Conservation (phyloP, 306 rosid genomes). For the Castanea mollissima region DNA sequence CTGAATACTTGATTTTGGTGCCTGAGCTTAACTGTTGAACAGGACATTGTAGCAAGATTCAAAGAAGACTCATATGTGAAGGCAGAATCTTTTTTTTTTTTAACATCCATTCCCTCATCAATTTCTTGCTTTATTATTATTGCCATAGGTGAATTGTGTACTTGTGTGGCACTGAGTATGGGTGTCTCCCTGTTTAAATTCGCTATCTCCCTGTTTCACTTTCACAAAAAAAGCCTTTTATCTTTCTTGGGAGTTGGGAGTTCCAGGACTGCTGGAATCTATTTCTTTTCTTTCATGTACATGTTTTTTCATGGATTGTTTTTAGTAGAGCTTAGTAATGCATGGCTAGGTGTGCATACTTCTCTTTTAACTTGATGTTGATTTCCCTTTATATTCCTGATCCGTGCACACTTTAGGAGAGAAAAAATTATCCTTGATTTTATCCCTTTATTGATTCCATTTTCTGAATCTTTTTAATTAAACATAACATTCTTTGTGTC, state of each 20-base stretch:
- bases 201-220: background rate
- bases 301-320: background rate
- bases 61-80: background rate
- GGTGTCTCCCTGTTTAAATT: background rate
- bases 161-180: background rate
- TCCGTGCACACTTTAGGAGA: background rate
- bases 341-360: background rate
- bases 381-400: background rate
- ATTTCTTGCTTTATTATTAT: background rate
- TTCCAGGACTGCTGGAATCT: background rate
- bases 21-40: background rate
- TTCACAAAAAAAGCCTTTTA: background rate
- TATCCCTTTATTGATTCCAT: background rate
- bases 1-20: background rate
- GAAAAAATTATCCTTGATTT: background rate
- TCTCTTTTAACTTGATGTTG: background rate
- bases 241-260: background rate
- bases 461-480: background rate
- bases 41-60: background rate
- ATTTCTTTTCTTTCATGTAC: background rate
- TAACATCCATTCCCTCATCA: background rate
- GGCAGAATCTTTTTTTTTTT: background rate
- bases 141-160: background rate
- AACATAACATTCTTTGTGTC: background rate
- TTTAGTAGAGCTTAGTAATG: background rate